Evolutionary conservation across 2,329 filamentous ascomycete genomes (phyloP).

Genomic region (Cladosporium sp.): DNA sequence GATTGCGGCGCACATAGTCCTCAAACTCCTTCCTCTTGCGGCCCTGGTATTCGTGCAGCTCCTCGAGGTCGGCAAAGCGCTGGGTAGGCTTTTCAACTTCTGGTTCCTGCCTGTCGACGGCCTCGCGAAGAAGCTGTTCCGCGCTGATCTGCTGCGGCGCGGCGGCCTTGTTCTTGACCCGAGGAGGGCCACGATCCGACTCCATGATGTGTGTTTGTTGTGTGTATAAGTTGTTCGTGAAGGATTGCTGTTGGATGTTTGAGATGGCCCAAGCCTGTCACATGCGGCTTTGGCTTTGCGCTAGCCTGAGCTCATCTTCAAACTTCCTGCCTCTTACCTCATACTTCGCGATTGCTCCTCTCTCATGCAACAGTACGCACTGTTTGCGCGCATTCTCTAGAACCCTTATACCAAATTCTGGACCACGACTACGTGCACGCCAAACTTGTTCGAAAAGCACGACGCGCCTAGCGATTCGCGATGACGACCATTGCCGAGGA

Average conservation of each 20-base stretch:
- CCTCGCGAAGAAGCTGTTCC: slow-evolving; percentile 94
- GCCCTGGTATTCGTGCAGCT: slow-evolving; percentile 95
- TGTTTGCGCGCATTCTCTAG: neutral
- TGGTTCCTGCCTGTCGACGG: slow-evolving; percentile 91
- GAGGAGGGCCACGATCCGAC: slow-evolving; percentile 79
- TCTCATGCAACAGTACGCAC: neutral
- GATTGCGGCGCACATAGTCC: slow-evolving; percentile 92
- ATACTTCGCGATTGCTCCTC: slow-evolving; percentile 3
- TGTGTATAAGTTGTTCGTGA: neutral
- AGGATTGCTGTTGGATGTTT: neutral
- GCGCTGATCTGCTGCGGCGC: slow-evolving; percentile 82
- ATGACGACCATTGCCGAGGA: slow-evolving; percentile 95
- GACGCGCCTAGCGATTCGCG: slow-evolving; percentile 15
- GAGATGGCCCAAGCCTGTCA: slow-evolving; percentile 1
- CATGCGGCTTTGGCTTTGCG: slow-evolving; percentile 3
- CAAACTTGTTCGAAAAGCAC: neutral
- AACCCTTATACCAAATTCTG: neutral
- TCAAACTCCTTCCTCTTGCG: slow-evolving; percentile 96
- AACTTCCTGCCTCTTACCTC: slow-evolving; percentile 10
- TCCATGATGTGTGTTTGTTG: slow-evolving; percentile 63
- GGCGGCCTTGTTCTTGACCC: slow-evolving; percentile 98
- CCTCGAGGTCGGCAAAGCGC: slow-evolving; percentile 92
- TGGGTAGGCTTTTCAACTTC: slow-evolving; percentile 86
- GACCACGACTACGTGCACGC: neutral
- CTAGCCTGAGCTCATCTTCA: slow-evolving; percentile 1